Percentiles rank a stretch among this genome's conserved stretches.
phyloP scores from a whole-genome alignment of 768 basidiomycete genomes.

The Sarcodon sp. region DNA sequence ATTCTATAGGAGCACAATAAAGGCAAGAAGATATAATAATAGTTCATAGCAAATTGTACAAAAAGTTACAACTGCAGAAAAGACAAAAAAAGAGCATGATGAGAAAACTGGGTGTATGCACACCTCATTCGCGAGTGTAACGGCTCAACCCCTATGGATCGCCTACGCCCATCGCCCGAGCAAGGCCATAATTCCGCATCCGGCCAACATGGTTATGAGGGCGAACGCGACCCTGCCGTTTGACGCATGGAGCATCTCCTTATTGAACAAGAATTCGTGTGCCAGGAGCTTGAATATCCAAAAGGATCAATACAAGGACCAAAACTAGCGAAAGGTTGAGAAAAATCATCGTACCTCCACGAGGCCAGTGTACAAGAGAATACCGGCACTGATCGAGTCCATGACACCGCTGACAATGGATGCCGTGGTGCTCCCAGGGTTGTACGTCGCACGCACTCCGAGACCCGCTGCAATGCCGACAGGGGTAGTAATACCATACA shows the following conservation, averaged over 20 bases:
- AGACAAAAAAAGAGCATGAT: too few species aligned
- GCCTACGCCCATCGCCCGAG: conserved; percentile 79
- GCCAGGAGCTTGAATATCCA: conserved; percentile 59
- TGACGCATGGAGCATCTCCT: conserved; percentile 67
- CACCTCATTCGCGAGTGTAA: too few species aligned
- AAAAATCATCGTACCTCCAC: conserved; percentile 46
- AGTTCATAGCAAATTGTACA: too few species aligned
- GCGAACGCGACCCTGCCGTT: conserved; percentile 59
- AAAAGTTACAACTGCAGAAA: too few species aligned
- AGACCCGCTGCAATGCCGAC: conserved; percentile 77
- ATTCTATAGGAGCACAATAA: too few species aligned
- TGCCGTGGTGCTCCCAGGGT: conserved; percentile 64
- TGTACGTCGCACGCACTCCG: conserved; percentile 66
- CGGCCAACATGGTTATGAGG: conserved; percentile 64
- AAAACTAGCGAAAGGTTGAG: not conserved
- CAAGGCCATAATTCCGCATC: conserved; percentile 83
- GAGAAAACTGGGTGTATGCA: too few species aligned
- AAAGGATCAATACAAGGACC: not conserved
- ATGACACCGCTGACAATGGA: conserved; percentile 76
- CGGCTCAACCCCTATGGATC: not conserved
- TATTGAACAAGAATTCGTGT: conserved; percentile 90
- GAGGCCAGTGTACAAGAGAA: conserved; percentile 77
- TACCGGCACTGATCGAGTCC: conserved; percentile 79
- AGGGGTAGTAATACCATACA: conserved; percentile 76
- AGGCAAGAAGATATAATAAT: too few species aligned